Base-by-base conservation (phyloP, 768 basidiomycete genomes). In the Leccinum subtestaceum region DNA sequence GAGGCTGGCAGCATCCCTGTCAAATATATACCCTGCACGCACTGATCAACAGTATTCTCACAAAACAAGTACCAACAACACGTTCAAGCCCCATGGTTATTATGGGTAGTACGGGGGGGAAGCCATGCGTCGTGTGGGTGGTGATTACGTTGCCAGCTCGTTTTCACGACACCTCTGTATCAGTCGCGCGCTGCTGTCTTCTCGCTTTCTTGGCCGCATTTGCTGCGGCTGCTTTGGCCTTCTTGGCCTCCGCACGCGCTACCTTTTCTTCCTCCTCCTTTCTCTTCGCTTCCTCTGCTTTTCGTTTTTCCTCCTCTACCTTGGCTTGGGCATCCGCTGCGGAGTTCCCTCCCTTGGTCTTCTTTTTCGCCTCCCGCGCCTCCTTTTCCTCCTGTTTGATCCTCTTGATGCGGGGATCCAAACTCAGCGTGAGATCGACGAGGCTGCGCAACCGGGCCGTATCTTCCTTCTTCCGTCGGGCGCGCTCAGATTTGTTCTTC, bases 401-500 rank as follows among this genome's bases (percentile, higher is more conserved):
- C 56, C 93, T 83, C 78, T 94, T 98, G 81, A 99, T 97, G 62
- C 96, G 90, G 25, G 96, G 96, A 73, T 99, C 96, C 57, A 87
- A 74, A 63, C 78, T 80, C 68, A 97, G 83, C 23, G 92, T 85
- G 57, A 88, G 77, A 78, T 98, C 96, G 52, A 99, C 94, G 25
- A 99, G 78, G 27, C 79, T 79, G 55, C 96, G 87, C 29, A 98
- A 75, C 66, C 95, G 90, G 12, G 93, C 89, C 48, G 85, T 98
- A 75, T 99, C 96, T 66, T 97, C 96, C 81, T 97, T 97, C 81
- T 99, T 99, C 72, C 93, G 81, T 58, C 94, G 84, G 12, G 94
- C 92, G 34, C 96, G 94, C 77, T 99, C 96, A 5, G 91, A 77
- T 76, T 97, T 98, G 85, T 99, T 99, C 83, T 99, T 99, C 82